Base-by-base conservation (phyloP, 2,329 filamentous ascomycete species). In the Pleurostoma richardsiae region DNA sequence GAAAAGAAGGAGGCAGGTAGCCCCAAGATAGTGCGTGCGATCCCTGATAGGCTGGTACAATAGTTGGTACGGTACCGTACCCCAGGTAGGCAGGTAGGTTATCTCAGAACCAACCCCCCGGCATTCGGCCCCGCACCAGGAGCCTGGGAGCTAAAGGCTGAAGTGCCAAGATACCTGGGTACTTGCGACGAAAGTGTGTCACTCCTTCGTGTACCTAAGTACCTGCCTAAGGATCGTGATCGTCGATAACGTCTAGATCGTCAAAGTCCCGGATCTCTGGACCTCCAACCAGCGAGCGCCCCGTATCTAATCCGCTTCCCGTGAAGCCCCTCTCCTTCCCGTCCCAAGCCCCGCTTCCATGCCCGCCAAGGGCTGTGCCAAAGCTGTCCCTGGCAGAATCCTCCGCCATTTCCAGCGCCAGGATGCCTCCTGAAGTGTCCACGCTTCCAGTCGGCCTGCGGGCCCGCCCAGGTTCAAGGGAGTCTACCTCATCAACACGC, bases 221-320 rank as follows among this genome's bases (percentile, higher is more conserved):
- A 8, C 33, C n/a, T 36, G 33, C 33, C 33, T 36, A 63, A 31
- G 58, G 56, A 45, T 52, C 59, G 11, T 58, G 52, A 47, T 60
- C 58, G 39, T 65, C 60, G 49, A 63, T 58, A 39, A 64, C 58
- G 48, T 62, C 59, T 54, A 67, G 49, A 50, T 57, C 59, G 41
- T 69, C 66, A 60, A 69, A 68, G 50, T 68, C 65, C 46, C 59
- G 54, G 39, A 69, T 67, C 40, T 62, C 50, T 41, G 62, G 61
- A 19, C 19, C 19, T 19, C 19, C 19, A 19, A 19, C 19, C 39
- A 54, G 53, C 52, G 58, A 48, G 30, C 51, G 52, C 10, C 53
- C 57, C 19, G 46, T 42, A 11, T 59, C 58, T 30, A 54, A 54
- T 10, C 44, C 44, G 39, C 56, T 48, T 42, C 50, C 29, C 40